A percentile compares a stretch with the other conserved stretches of the same genome.
These are phyloP conservation scores for Asterochloris sp. DNA, from an alignment of 139 green algal genomes.

Conservation along the genomic window DNA sequence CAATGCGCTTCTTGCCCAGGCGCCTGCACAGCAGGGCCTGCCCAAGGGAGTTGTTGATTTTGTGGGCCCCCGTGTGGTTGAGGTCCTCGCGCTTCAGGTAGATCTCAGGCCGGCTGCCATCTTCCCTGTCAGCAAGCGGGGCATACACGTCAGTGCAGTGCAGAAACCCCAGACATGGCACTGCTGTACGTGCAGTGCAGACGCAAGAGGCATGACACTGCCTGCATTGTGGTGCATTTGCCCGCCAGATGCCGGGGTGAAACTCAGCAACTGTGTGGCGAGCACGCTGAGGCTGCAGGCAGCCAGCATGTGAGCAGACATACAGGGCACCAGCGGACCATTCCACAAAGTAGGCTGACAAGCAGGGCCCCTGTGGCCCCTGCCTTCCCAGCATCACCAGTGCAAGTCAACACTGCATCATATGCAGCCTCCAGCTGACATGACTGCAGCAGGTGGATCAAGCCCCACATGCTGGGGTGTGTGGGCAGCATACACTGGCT, in stretches of 20 bases:
- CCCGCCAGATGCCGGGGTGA: background rate
- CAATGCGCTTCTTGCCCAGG: slow-evolving; percentile 96
- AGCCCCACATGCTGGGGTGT: too few relatives aligned
- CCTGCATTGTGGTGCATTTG: background rate
- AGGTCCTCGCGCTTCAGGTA: slow-evolving; percentile 99
- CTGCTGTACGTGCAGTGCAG: background rate
- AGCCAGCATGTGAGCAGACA: background rate
- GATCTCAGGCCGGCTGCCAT: slow-evolving; percentile 75
- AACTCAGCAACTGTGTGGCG: background rate
- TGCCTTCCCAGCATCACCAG: too few relatives aligned
- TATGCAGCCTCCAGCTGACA: too few relatives aligned
- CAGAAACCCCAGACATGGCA: background rate
- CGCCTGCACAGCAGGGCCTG: slow-evolving; percentile 91
- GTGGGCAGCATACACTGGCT: too few relatives aligned
- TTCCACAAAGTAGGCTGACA: too few relatives aligned
- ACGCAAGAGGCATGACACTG: background rate
- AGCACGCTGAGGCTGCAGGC: background rate
- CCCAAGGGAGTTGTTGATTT: slow-evolving; percentile 99
- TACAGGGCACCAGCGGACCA: too few relatives aligned
- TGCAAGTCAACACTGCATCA: too few relatives aligned
- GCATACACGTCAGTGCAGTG: background rate
- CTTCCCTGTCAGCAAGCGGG: slow-evolving; percentile 22
- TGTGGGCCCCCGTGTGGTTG: slow-evolving; percentile 99
- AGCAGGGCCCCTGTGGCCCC: too few relatives aligned
- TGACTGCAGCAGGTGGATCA: too few relatives aligned